Conservation (phyloP, 805 yeast species). For the Suhomyces kilbournensis region DNA sequence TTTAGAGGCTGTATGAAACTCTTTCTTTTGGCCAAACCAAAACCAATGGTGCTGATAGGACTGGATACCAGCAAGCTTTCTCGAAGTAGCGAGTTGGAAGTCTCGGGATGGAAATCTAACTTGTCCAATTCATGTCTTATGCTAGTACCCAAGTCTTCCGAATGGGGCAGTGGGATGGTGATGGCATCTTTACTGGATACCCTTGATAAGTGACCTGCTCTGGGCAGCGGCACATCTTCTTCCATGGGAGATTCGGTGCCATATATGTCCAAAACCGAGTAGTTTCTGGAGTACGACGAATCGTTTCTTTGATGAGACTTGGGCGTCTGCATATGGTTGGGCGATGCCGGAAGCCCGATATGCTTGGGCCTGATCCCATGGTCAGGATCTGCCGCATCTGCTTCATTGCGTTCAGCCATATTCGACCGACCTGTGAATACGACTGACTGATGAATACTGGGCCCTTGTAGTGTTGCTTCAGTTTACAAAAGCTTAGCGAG, state of each 20-base stretch:
- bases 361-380: neutral
- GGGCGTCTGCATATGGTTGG: constrained; percentile 8
- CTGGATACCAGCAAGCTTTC: neutral
- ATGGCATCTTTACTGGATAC: neutral
- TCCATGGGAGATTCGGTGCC: constrained; percentile 21
- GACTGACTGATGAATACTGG: neutral
- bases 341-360: neutral
- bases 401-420: neutral
- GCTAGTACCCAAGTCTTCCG: neutral
- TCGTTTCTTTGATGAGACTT: constrained; percentile 26
- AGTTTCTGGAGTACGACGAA: constrained; percentile 33
- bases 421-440: neutral
- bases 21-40: neutral
- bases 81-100: neutral
- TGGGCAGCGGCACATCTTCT: constrained; percentile 1
- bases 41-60: neutral
- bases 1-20: constrained; percentile 1
- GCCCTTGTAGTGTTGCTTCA: neutral
- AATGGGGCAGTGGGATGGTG: neutral
- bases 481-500: neutral
- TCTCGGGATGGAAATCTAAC: constrained; percentile 2
- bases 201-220: neutral
- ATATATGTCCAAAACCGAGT: constrained; percentile 38
- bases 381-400: neutral
- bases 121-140: constrained; percentile 2